Conservation (phyloP, 2,329 filamentous ascomycete genomes). For the Monilinia fructigena region DNA sequence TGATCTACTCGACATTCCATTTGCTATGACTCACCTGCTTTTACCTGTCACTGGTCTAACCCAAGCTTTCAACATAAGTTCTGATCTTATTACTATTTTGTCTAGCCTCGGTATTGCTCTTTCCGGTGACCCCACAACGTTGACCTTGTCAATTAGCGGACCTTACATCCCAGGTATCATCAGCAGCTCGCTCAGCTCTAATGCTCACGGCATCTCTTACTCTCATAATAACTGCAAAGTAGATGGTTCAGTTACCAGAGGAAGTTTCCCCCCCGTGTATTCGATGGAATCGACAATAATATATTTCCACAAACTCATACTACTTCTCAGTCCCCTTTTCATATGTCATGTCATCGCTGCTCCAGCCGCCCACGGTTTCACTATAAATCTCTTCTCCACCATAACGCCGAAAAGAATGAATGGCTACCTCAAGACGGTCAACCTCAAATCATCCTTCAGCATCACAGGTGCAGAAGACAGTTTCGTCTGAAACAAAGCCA, state of each 20-base stretch:
- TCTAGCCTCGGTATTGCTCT: neutral
- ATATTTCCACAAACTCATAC: neutral
- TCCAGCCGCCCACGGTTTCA: no score
- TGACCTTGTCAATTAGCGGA: neutral
- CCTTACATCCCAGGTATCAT: neutral
- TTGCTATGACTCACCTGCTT: neutral
- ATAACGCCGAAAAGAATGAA: neutral
- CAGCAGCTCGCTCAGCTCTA: neutral
- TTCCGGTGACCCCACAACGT: neutral
- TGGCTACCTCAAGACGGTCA: neutral
- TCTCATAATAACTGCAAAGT: neutral
- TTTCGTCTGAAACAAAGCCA: no score
- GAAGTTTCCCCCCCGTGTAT: neutral
- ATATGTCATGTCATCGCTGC: neutral
- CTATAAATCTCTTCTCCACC: neutral
- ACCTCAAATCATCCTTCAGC: neutral
- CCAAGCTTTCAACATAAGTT: neutral
- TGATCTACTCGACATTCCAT: neutral
- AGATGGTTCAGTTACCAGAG: neutral
- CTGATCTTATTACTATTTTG: neutral
- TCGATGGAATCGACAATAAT: neutral
- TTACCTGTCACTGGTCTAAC: neutral
- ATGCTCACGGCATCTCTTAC: neutral
- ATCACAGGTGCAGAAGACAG: no score
- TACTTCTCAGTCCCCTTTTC: neutral